A percentile compares a stretch with the other conserved stretches of the same genome.
Conservation (phyloP, 257 asterid species). For the Nicotiana undulata region DNA sequence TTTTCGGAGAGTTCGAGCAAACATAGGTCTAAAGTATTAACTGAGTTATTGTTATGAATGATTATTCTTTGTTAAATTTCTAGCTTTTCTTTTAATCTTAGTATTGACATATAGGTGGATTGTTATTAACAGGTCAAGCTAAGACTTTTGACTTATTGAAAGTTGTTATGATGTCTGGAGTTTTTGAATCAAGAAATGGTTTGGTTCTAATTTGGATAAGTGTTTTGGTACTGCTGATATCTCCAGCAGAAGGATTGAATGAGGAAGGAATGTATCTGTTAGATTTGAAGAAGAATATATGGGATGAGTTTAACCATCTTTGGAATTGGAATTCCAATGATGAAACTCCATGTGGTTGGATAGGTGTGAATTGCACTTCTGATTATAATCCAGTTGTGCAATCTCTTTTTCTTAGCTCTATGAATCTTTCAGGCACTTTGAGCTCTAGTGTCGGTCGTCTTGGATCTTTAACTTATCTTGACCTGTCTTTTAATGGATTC, state of each 20-base stretch:
- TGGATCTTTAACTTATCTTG: slow-evolving; percentile 39
- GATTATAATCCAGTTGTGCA: slow-evolving; percentile 39
- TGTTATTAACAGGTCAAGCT: neutral
- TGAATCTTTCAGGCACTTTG: slow-evolving; percentile 66
- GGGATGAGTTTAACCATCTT: slow-evolving; percentile 38
- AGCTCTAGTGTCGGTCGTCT: slow-evolving; percentile 50
- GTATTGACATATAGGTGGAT: slow-evolving; percentile 13
- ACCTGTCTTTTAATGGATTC: slow-evolving; percentile 58
- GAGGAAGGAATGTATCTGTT: slow-evolving; percentile 57
- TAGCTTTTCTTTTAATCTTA: neutral
- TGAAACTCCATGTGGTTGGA: slow-evolving; percentile 70
- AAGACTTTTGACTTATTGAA: slow-evolving; percentile 11
- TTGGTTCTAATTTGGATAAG: slow-evolving; percentile 28
- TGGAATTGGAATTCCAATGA: slow-evolving; percentile 62
- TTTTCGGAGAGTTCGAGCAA: too few species aligned
- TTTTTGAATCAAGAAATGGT: slow-evolving; percentile 33
- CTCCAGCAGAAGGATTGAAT: slow-evolving; percentile 47
- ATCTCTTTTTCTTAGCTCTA: slow-evolving; percentile 47
- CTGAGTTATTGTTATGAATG: neutral
- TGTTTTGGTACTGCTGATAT: slow-evolving; percentile 27
- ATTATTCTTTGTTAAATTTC: slow-evolving; percentile 2
- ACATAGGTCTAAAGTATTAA: neutral
- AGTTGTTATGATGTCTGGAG: slow-evolving; percentile 38
- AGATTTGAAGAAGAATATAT: slow-evolving; percentile 52
- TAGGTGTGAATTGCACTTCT: slow-evolving; percentile 62